Base-by-base conservation (phyloP, 1,284 basidiomycete genomes). In the Mycena sp. region DNA sequence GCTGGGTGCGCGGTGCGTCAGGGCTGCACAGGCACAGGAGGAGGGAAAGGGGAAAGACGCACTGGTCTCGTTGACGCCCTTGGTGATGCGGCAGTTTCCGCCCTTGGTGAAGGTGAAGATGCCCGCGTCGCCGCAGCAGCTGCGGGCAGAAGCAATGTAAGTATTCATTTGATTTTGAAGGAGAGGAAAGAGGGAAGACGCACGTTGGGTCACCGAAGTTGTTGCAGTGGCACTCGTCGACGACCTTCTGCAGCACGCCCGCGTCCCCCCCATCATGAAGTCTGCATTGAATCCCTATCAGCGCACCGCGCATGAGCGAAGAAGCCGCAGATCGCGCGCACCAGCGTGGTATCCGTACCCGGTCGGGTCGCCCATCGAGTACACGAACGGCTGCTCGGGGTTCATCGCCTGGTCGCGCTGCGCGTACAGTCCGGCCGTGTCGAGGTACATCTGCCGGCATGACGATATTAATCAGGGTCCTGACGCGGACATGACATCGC, bases 261-360 rank as follows among this genome's bases (percentile, higher is more conserved):
- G 64, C 49, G 43, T 83, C 77, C 84, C 84, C 28, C 84, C 84
- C 67, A 84, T 83, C 64, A 82, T 71, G 72, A 82, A 85, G 65
- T 85, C 84, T 80, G 41, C 25, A 16, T 26, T 28, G n/a, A n/a
- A 30, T 23, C 17, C 6, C 14, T 9, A 48, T 12, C 35, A 5
- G 10, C 10, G 51, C 6, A 7, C 7, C 9, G 14, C 7, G 32
- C 9, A 35, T 35, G 14, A 35, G 14, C 9, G 7, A 35, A 35
- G 30, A 25, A 7, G 17, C 43, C 16, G 19, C 23, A 53, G 23
- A 17, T 23, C 30, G 19, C 9, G 61, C 77, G 44, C 61, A 80
- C 81, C 80, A 45, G 78, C 84, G 70, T 86, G 84, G 63, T 82
- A 82, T 54, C 83, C 81, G 67, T 81, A 85, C 17, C 85, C 84